Evolutionary conservation across 805 yeast species (phyloP).

Genomic region (Kluyveromyces starmeri): DNA sequence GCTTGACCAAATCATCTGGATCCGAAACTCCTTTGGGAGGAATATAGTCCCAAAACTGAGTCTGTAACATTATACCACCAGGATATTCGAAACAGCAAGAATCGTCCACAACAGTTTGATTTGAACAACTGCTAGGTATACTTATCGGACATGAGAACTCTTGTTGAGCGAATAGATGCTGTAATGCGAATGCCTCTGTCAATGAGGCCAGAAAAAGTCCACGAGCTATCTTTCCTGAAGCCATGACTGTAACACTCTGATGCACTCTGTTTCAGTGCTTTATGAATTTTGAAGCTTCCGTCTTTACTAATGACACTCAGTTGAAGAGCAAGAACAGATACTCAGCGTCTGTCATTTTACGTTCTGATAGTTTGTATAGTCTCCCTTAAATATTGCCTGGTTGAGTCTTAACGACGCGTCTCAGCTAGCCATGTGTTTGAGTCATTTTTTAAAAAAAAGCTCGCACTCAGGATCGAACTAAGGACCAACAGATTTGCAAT

Average conservation of each 20-base stretch:
- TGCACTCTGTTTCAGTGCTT: no score
- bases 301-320: no score
- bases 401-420: no score
- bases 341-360: no score
- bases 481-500: slow-evolving; percentile 98
- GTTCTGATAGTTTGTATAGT: no score
- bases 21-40: slow-evolving; percentile 37
- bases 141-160: slow-evolving; percentile 42
- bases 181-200: slow-evolving; percentile 1
- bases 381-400: no score
- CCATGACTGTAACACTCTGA: no score
- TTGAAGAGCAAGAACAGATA: no score
- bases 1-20: slow-evolving; percentile 19
- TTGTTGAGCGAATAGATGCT: slow-evolving; percentile 1
- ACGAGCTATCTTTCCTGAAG: no score
- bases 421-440: no score
- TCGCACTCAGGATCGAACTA: slow-evolving; percentile 92
- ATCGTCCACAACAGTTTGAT: slow-evolving; percentile 44
- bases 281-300: no score
- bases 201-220: no score
- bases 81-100: slow-evolving; percentile 81
- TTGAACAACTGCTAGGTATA: slow-evolving; percentile 53
- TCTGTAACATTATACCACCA: slow-evolving; percentile 73
- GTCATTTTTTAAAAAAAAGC: slow-evolving; percentile 54
- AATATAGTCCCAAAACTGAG: slow-evolving; percentile 89